A percentile compares a stretch with the other conserved stretches of the same genome.
These are phyloP conservation scores for Eleusine indica DNA, from an alignment of 176 grass and related monocot genomes.

Conservation along the genomic window DNA sequence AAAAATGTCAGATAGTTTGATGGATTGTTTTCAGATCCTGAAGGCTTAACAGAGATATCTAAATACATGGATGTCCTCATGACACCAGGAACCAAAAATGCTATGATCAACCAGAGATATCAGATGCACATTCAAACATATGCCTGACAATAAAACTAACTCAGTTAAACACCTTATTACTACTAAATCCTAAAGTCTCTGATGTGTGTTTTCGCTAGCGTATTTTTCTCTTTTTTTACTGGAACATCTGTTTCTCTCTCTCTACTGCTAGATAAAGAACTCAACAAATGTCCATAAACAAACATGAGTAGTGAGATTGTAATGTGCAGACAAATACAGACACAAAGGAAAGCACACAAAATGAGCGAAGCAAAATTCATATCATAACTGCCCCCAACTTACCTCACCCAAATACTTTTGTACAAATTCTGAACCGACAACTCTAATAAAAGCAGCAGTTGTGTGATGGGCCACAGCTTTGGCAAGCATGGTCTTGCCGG, in stretches of 20 bases:
- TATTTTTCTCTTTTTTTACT: not conserved
- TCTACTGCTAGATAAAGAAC: not conserved
- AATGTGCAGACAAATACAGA: not conserved
- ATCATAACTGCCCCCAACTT: conserved; percentile 14
- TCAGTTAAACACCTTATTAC: not conserved
- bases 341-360: not conserved
- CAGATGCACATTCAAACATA: not conserved
- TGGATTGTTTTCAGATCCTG: not conserved
- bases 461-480: conserved; percentile 95
- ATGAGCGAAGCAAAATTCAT: not conserved
- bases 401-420: conserved; percentile 99
- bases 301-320: not conserved
- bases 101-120: not conserved
- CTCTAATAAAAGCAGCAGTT: conserved; percentile 93
- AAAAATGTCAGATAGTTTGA: not conserved
- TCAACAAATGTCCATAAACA: not conserved
- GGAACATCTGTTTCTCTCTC: not conserved
- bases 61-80: not conserved
- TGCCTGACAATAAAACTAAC: not conserved
- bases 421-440: conserved; percentile 95
- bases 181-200: not conserved
- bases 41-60: not conserved
- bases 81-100: not conserved
- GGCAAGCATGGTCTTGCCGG: conserved; percentile 97
- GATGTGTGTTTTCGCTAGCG: not conserved